Base-by-base conservation (phyloP, 2,329 filamentous ascomycete species). In the Chaetomiaceae sp. region DNA sequence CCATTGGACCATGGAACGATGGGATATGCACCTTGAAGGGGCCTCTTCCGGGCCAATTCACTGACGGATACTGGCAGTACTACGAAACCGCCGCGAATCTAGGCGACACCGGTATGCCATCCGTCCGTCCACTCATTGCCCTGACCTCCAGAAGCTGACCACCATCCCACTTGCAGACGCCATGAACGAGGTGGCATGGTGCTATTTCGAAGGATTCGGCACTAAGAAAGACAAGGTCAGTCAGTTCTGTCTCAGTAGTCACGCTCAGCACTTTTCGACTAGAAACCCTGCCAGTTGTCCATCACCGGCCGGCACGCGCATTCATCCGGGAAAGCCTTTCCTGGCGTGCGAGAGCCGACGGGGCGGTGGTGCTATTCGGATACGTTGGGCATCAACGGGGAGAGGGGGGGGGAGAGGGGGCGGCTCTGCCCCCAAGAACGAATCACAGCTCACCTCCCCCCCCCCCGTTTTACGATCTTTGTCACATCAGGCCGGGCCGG, bases 151-250 rank as follows among this genome's bases (percentile, higher is more conserved):
- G 46, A 58, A 58, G 61, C 67, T 69, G 58, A 69, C 64, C 61
- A 46, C 41, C 51, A 34, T 21, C n/a, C 30, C n/a, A n/a, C 33
- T 16, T 21, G 58, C 49, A 84, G 94, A 99, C 74, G 94, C 91
- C 53, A 96, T 97, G 91, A 96, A 96, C 67, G 92, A 97, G 71
- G 86, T 86, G 49, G 94, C 85, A 32, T 95, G 90, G 90, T 99
- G 94, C 75, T 97, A 94, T 77, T 71, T 95, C 25, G 87, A 96
- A 67, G 94, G 94, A n/a, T 96, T 95, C 71, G 94, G 94, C 30
- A 92, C 90, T 66, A 94, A 90, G 71, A 99, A 97, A 71, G 91
- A 99, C 76, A 97, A 96, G 88, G 92, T 96, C 78, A 72, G 89
- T 56, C 25, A 20, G 2, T 59, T 16, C 30, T 49, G 43, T 49